Evolutionary conservation across 176 grass and related monocot species (phyloP).

Genomic region (Oryza australiensis): DNA sequence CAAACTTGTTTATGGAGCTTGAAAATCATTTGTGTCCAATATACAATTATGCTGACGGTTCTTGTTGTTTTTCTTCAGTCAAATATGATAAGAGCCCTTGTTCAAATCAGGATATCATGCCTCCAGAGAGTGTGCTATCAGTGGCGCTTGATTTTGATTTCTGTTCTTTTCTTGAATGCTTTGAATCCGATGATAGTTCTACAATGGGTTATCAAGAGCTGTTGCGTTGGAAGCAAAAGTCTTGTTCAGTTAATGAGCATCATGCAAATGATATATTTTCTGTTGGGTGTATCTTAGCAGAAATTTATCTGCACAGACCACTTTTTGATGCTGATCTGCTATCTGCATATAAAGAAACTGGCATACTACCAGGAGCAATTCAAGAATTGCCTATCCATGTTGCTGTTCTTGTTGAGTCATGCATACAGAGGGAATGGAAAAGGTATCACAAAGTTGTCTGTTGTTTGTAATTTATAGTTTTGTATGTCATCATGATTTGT

Average conservation of each 20-base stretch:
- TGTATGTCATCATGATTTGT: neutral
- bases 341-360: slow-evolving; percentile 85
- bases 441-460: slow-evolving; percentile 49
- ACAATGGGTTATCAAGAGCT: slow-evolving; percentile 72
- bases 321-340: slow-evolving; percentile 77
- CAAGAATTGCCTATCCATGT: slow-evolving; percentile 83
- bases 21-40: slow-evolving; percentile 61
- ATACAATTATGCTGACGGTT: slow-evolving; percentile 55
- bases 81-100: slow-evolving; percentile 32
- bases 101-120: slow-evolving; percentile 28
- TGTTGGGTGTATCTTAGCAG: slow-evolving; percentile 80
- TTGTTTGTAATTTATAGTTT: slow-evolving; percentile 28
- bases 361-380: slow-evolving; percentile 58
- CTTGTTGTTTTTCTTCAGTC: slow-evolving; percentile 35
- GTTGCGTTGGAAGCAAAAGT: slow-evolving; percentile 67
- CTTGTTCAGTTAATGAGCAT: slow-evolving; percentile 46
- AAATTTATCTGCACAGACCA: slow-evolving; percentile 80
- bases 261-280: slow-evolving; percentile 82
- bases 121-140: slow-evolving; percentile 19
- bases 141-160: slow-evolving; percentile 62
- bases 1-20: slow-evolving; percentile 71
- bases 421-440: slow-evolving; percentile 76
- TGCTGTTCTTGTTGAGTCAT: slow-evolving; percentile 79
- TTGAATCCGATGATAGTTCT: slow-evolving; percentile 67
- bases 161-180: slow-evolving; percentile 68